Base-by-base conservation (phyloP, 2,329 filamentous ascomycete species). In the Fusarium pseudograminearum region DNA sequence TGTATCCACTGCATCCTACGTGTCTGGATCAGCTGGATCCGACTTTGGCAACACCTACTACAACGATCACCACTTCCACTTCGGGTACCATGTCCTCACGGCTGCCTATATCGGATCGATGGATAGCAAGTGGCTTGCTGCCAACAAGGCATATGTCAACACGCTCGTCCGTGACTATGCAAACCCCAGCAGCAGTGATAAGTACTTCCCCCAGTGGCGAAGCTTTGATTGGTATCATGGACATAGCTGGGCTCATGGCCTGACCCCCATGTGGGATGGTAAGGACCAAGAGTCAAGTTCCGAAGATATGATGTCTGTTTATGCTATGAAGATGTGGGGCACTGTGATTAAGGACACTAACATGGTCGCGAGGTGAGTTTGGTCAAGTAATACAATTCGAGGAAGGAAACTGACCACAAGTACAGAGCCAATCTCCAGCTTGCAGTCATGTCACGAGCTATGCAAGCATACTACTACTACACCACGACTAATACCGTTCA, bases 251-350 rank as follows among this genome's bases (percentile, higher is more conserved):
- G 95, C 95, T 4, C 93, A 93, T 57, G 92, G 92, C 2, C 80
- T 95, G 7, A 92, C 89, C 73, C 87, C 91, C 66, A 85, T 87
- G 38, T 83, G 82, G 57, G 91, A 95, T 77, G 92, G 93, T 65
- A 94, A 94, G 82, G 83, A 95, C 77, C 87, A 94, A 80, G 96
- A 98, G 78, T 96, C 93, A 31, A 93, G 91, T 46, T 95, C 93
- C 1, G 95, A 98, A 80, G 96, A 98, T 79, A 89, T 90, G 68
- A 94, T 98, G 89, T 90, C 92, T 63, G 88, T 89, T 9, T 97
- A 96, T 78, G 93, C 91, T 1, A 80, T 98, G 76, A 97, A 97
- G 84, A 93, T 98, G 90, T 98, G 96, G 96, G 96, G 94, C 7
- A 86, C 85, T 34, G 90, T 91, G 5, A 89, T 85, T 67, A 90